Base-by-base conservation (phyloP, 306 rosid genomes). In the Castanopsis chinensis region DNA sequence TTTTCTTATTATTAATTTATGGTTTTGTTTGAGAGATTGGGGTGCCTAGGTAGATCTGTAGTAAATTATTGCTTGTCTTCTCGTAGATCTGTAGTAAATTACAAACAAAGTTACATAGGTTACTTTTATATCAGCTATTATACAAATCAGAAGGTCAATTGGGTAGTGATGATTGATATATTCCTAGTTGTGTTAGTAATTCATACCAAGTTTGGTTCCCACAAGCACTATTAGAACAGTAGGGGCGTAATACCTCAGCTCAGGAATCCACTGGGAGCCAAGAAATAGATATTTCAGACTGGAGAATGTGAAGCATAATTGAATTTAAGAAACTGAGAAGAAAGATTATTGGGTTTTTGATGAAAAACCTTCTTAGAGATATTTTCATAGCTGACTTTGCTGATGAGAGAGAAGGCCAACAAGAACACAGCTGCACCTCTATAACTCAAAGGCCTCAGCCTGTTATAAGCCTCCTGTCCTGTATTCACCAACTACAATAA, bases 351-450 rank as follows among this genome's bases (percentile, higher is more conserved):
- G 9, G 25, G 67, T 6, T 13, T 58, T 78, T 54, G 28, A 9
- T 23, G 27, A 56, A 37, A 8, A 83, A 93, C 97, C 98, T 94
- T 94, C 80, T 94, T 94, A 10, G 97, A 84, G 71, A 94, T 89
- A 76, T 94, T 94, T 58, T 94, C 98, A 69, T 91, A 94, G 89
- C 97, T 94, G 80, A 97, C 98, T 91, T 83, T 92, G 90, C 97
- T 94, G 71, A 94, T 91, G 61, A 94, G 94, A 75, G 98, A 94
- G 82, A 94, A 94, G 23, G 97, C 98, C 67, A 94, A 73, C 86
- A 94, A 86, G 83, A 94, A 94, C 87, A 94, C 97, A 87, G 92
- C 97, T 59, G 97, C 94, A 73, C 97, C 98, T 84, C 98, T 94
- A 65, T 92, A 94, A 79, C 97, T 94, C 84, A 94, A 83, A 63